A percentile compares a stretch with the other conserved stretches of the same genome.
Evolutionary conservation across 2,329 filamentous ascomycete genomes (phyloP).

Genomic region (Fusarium dimerum): DNA sequence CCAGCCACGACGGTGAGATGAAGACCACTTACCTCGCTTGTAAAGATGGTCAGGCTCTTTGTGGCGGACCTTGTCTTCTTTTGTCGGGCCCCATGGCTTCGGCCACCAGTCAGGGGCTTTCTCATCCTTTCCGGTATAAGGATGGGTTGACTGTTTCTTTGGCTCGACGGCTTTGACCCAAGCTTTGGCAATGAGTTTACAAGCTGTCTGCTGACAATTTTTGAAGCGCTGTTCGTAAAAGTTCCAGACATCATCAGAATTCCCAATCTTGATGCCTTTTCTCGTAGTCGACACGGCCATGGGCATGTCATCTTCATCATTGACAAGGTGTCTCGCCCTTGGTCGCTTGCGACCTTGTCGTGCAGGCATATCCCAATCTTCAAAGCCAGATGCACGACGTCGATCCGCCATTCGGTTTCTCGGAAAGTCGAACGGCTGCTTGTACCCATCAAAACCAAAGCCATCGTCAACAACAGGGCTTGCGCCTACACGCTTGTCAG

Average conservation of each 20-base stretch:
- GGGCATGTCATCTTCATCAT: slow-evolving; percentile 44
- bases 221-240: slow-evolving; percentile 65
- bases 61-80: slow-evolving; percentile 60
- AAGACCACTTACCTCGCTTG: slow-evolving; percentile 55
- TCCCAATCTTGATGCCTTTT: slow-evolving; percentile 51
- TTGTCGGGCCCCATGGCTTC: slow-evolving; percentile 50
- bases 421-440: slow-evolving; percentile 26
- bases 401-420: slow-evolving; percentile 32
- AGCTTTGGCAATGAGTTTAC: slow-evolving; percentile 72
- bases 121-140: slow-evolving; percentile 66
- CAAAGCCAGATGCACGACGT: slow-evolving; percentile 34
- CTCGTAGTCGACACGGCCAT: slow-evolving; percentile 42
- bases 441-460: slow-evolving; percentile 31
- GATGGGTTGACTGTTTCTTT: slow-evolving; percentile 74
- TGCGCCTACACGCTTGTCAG: slow-evolving; percentile 29
- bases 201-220: slow-evolving; percentile 68
- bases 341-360: slow-evolving; percentile 34
- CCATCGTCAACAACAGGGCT: slow-evolving; percentile 37
- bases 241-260: slow-evolving; percentile 54
- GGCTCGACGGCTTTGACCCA: slow-evolving; percentile 77
- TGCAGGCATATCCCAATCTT: slow-evolving; percentile 34
- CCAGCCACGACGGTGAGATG: slow-evolving; percentile 11
- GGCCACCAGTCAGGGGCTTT: slow-evolving; percentile 71
- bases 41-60: slow-evolving; percentile 74
- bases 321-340: slow-evolving; percentile 38